A percentile compares a stretch with the other conserved stretches of the same genome.
phyloP scores from a whole-genome alignment of 805 yeast species.

The Kuraishia ogatae region DNA sequence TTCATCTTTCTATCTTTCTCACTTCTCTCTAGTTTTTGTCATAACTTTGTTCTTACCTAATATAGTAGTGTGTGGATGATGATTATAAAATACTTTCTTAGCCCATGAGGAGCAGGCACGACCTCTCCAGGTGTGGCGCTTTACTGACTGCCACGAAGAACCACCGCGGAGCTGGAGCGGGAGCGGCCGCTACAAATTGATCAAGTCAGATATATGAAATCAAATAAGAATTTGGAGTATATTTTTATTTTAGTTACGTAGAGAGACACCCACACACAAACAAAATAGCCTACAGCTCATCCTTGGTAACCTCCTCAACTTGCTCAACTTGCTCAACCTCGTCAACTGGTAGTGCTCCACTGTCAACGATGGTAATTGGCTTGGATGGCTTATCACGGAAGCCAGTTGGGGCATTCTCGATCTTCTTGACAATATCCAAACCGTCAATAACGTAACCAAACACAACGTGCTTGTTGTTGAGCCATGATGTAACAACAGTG shows the following conservation, averaged over 20 bases:
- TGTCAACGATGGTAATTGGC: constrained; percentile 52
- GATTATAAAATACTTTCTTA: not conserved
- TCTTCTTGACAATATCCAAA: constrained; percentile 65
- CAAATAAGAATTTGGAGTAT: no score
- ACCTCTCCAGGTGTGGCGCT: not conserved
- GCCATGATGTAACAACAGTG: constrained; percentile 85
- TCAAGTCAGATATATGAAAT: no score
- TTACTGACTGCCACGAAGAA: no score
- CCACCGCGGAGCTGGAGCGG: no score
- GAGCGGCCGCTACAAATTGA: no score
- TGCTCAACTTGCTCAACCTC: no score
- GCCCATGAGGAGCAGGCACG: not conserved
- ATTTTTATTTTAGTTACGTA: no score
- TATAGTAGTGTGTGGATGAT: not conserved
- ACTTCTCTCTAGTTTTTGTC: not conserved
- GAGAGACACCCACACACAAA: not conserved
- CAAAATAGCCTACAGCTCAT: constrained; percentile 6
- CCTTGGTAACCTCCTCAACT: constrained; percentile 4
- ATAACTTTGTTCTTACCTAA: not conserved
- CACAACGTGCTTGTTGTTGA: constrained; percentile 91
- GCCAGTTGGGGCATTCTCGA: constrained; percentile 66
- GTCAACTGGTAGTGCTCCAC: constrained; percentile 51
- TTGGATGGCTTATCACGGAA: constrained; percentile 66
- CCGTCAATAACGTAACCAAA: constrained; percentile 93
- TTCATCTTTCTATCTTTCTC: no score